Evolutionary conservation across 305 asterid genomes (phyloP).

Genomic region (Fraxinus xanthoxyloides): DNA sequence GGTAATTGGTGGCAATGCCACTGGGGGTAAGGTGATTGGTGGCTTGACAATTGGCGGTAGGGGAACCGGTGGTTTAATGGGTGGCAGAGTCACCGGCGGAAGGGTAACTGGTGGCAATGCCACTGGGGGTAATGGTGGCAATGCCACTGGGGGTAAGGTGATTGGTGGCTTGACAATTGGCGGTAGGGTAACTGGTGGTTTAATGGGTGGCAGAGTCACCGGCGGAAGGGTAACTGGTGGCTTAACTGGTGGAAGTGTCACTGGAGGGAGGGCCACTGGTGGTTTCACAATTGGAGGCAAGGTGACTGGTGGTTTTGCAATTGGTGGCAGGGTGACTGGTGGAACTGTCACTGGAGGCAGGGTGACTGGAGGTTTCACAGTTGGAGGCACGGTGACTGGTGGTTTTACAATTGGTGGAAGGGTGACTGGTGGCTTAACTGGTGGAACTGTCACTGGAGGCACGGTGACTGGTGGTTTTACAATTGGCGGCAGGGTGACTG

Average conservation of each 20-base stretch:
- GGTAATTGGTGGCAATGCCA: not conserved
- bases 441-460: constrained; percentile 16
- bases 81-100: not conserved
- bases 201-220: not conserved
- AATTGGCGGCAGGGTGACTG: constrained; percentile 4
- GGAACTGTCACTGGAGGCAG: constrained; percentile 4
- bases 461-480: constrained; percentile 12
- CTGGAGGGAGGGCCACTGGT: constrained; percentile 13
- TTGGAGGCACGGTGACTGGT: not conserved
- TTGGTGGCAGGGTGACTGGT: not conserved
- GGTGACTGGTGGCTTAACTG: constrained; percentile 4
- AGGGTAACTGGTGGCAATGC: not conserved
- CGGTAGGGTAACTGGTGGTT: constrained; percentile 23
- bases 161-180: constrained; percentile 4
- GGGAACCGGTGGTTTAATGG: not conserved
- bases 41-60: constrained; percentile 19
- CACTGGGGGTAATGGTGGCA: not conserved
- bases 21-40: constrained; percentile 19
- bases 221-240: constrained; percentile 10
- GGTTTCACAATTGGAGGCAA: constrained; percentile 17
- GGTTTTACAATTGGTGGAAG: not conserved
- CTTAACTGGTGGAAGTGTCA: not conserved
- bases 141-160: constrained; percentile 19
- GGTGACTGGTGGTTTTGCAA: constrained; percentile 5
- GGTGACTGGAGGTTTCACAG: constrained; percentile 25